phyloP scores from a whole-genome alignment of 495 filamentous ascomycete species.

The Penicillium salamii region DNA sequence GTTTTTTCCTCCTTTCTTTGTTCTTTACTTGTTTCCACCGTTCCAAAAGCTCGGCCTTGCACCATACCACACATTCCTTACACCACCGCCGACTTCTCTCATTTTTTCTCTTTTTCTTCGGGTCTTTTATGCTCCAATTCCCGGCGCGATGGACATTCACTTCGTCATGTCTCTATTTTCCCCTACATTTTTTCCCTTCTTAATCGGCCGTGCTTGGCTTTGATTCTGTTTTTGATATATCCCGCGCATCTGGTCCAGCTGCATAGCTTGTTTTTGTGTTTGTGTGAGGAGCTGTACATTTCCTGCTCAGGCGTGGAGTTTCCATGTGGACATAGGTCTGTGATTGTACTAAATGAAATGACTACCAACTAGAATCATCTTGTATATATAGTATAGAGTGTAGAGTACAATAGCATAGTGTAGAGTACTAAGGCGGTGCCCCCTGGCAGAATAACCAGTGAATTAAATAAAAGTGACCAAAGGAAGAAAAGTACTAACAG shows the following conservation, averaged over 20 bases:
- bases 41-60: slow-evolving; percentile 15
- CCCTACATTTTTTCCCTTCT: slow-evolving; percentile 6
- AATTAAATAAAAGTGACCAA: too few relatives aligned
- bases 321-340: slow-evolving; percentile 8
- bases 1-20: too few relatives aligned
- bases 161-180: slow-evolving; percentile 29
- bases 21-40: too few relatives aligned
- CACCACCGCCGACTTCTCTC: slow-evolving; percentile 22
- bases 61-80: slow-evolving; percentile 1
- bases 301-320: slow-evolving; percentile 5
- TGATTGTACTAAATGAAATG: not conserved
- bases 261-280: slow-evolving; percentile 15
- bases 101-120: slow-evolving; percentile 11
- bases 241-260: slow-evolving; percentile 21
- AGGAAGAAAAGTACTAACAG: too few relatives aligned
- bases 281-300: slow-evolving; percentile 11
- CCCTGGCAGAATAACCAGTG: too few relatives aligned
- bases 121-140: slow-evolving; percentile 17
- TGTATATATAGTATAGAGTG: too few relatives aligned
- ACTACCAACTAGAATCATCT: too few relatives aligned
- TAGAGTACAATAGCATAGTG: not conserved
- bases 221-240: slow-evolving; percentile 24
- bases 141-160: slow-evolving; percentile 28
- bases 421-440: too few relatives aligned
- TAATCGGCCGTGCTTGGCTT: slow-evolving; percentile 13